Evolutionary conservation across 768 basidiomycete genomes (phyloP).

Genomic region (Tylopilus intermedius): DNA sequence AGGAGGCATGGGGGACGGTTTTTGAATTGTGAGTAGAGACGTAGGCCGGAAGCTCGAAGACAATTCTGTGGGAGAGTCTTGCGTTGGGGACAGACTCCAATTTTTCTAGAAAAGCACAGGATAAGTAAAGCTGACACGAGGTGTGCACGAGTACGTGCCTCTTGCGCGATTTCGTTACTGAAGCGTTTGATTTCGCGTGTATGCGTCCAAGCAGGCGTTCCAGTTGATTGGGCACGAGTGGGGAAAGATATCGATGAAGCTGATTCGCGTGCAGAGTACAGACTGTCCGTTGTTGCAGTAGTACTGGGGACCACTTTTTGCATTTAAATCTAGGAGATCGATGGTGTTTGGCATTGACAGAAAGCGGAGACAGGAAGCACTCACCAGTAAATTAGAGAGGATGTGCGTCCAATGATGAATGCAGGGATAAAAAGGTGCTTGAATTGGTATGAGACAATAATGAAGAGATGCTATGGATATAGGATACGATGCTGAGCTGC

Average conservation of each 20-base stretch:
- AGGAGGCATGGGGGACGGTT: slow-evolving; percentile 43
- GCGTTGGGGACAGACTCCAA: slow-evolving; percentile 42
- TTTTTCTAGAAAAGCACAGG: slow-evolving; percentile 32
- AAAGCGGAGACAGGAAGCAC: slow-evolving; percentile 18
- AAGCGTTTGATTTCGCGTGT: slow-evolving; percentile 37
- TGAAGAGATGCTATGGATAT: slow-evolving; percentile 41
- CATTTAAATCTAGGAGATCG: slow-evolving; percentile 52
- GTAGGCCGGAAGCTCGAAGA: slow-evolving; percentile 29
- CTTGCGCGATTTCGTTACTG: slow-evolving; percentile 36
- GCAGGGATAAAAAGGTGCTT: slow-evolving; percentile 43
- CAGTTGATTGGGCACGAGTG: slow-evolving; percentile 27
- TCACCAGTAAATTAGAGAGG: slow-evolving; percentile 46
- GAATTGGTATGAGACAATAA: slow-evolving; percentile 44
- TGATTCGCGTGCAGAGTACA: slow-evolving; percentile 36
- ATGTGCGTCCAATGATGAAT: slow-evolving; percentile 40
- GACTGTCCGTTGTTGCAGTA: slow-evolving; percentile 36
- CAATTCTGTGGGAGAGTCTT: slow-evolving; percentile 36
- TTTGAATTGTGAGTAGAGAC: slow-evolving; percentile 35
- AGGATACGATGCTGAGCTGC: slow-evolving; percentile 37
- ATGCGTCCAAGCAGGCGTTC: slow-evolving; percentile 46
- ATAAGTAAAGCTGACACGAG: slow-evolving; percentile 23
- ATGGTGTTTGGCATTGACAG: slow-evolving; percentile 19
- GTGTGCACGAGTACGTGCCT: slow-evolving; percentile 36
- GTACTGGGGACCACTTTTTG: slow-evolving; percentile 61
- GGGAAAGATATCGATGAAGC: slow-evolving; percentile 28